These are phyloP conservation scores for Leccinum glutinopallens DNA, from an alignment of 1,284 basidiomycete species.

Conservation along the genomic window DNA sequence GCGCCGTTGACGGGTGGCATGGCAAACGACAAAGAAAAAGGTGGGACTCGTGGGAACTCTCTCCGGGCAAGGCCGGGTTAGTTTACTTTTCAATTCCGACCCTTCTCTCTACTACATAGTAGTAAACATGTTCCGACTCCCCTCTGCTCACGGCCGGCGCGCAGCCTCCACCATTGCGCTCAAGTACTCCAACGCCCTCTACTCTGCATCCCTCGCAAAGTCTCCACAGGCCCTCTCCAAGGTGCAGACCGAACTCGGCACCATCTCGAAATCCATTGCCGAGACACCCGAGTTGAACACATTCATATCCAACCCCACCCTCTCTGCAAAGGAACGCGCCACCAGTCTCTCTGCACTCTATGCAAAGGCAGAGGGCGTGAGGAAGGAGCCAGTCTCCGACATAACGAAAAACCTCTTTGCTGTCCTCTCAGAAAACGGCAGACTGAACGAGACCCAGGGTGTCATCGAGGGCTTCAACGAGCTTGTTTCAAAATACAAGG, in stretches of 20 bases:
- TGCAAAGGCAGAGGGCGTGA: slow-evolving; percentile 58
- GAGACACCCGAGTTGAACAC: slow-evolving; percentile 62
- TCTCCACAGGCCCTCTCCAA: slow-evolving; percentile 78
- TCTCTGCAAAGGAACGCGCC: slow-evolving; percentile 77
- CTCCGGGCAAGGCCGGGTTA: slow-evolving; percentile 21
- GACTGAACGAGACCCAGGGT: slow-evolving; percentile 81
- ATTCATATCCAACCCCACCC: slow-evolving; percentile 88
- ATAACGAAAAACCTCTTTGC: slow-evolving; percentile 92
- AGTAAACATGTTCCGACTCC: slow-evolving; percentile 40
- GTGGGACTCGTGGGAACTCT: slow-evolving; percentile 18
- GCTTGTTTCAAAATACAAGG: slow-evolving; percentile 88
- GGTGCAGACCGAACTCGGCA: slow-evolving; percentile 81
- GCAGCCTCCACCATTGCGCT: slow-evolving; percentile 73
- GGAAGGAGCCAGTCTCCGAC: slow-evolving; percentile 78
- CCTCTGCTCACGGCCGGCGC: slow-evolving; percentile 51
- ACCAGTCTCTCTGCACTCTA: slow-evolving; percentile 73
- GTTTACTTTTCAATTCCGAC: background rate
- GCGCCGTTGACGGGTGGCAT: slow-evolving; percentile 31
- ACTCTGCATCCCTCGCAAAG: slow-evolving; percentile 88
- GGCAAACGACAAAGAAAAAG: background rate
- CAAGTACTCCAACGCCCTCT: slow-evolving; percentile 96
- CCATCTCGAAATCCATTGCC: slow-evolving; percentile 69
- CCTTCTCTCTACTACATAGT: too few species aligned
- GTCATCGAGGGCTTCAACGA: slow-evolving; percentile 93
- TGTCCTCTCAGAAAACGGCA: slow-evolving; percentile 93